Percentiles rank a stretch among this genome's conserved stretches.
These are phyloP conservation scores for Limonium bicolor DNA, from an alignment of 148 eudicot genomes.

Conservation along the genomic window DNA sequence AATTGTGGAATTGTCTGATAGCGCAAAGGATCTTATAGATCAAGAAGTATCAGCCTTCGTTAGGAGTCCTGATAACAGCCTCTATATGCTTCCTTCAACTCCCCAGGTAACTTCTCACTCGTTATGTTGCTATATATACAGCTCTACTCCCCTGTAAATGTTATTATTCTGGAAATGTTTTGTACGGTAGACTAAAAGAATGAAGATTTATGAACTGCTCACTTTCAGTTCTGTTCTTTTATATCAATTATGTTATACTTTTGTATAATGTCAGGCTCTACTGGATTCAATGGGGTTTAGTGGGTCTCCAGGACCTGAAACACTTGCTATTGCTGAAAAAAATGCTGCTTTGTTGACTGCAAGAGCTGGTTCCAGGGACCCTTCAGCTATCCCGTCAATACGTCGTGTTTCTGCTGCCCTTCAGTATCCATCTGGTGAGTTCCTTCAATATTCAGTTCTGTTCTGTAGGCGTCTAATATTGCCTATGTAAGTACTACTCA, in stretches of 20 bases:
- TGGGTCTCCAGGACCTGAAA: conserved; percentile 84
- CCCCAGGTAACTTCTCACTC: conserved; percentile 86
- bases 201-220: too few species aligned
- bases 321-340: conserved; percentile 76
- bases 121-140: too few species aligned
- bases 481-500: too few species aligned
- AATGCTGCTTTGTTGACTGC: conserved; percentile 84
- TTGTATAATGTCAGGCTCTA: conserved; percentile 78
- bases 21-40: conserved; percentile 73
- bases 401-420: conserved; percentile 96
- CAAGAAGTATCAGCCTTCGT: conserved; percentile 73
- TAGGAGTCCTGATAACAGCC: conserved; percentile 80
- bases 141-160: too few species aligned
- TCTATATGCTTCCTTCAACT: conserved; percentile 94
- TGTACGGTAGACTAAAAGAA: too few species aligned
- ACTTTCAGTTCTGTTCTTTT: too few species aligned
- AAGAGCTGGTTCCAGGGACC: conserved; percentile 98
- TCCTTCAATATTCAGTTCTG: too few species aligned
- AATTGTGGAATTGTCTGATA: conserved; percentile 51
- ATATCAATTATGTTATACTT: too few species aligned
- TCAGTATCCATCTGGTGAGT: conserved; percentile 94
- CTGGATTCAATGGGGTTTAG: conserved; percentile 76
- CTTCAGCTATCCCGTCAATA: conserved; percentile 94
- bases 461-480: too few species aligned
- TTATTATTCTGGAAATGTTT: too few species aligned